Percentiles rank a stretch among this genome's conserved stretches.
These are phyloP conservation scores for Neopestalotiopsis sp. DNA, from an alignment of 2,329 filamentous ascomycete species.

Conservation along the genomic window DNA sequence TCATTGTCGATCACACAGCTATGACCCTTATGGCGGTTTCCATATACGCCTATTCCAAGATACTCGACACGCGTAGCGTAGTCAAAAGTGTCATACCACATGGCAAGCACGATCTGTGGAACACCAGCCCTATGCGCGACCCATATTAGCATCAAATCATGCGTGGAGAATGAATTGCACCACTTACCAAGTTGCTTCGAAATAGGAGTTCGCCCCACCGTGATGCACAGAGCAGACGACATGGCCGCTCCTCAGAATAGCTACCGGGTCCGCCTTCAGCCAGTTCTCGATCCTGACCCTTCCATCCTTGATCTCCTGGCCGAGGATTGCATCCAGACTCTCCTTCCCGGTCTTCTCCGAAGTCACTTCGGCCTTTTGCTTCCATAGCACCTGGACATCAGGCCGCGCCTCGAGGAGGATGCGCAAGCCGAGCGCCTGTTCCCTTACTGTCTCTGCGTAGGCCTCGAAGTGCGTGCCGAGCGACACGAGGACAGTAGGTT, in stretches of 20 bases:
- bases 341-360: not conserved
- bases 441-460: constrained; percentile 18
- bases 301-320: constrained; percentile 17
- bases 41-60: constrained; percentile 25
- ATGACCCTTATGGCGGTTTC: constrained; percentile 13
- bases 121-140: constrained; percentile 21
- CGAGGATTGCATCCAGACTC: not conserved
- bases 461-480: constrained; percentile 25
- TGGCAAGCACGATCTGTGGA: constrained; percentile 25
- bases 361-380: not conserved
- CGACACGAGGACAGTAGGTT: constrained; percentile 23
- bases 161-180: no score
- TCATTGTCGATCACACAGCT: not conserved
- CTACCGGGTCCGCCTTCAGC: not conserved
- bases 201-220: constrained; percentile 40
- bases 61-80: constrained; percentile 25
- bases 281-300: not conserved
- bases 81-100: constrained; percentile 27
- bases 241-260: constrained; percentile 29
- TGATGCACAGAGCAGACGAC: constrained; percentile 40
- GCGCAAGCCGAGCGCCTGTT: constrained; percentile 20
- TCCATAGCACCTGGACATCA: constrained; percentile 25
- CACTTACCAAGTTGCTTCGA: constrained; percentile 20
- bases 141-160: not conserved
- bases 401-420: constrained; percentile 20